These are phyloP conservation scores for Sisymbrium altissimum DNA, from an alignment of 345 rosid genomes.

Conservation along the genomic window DNA sequence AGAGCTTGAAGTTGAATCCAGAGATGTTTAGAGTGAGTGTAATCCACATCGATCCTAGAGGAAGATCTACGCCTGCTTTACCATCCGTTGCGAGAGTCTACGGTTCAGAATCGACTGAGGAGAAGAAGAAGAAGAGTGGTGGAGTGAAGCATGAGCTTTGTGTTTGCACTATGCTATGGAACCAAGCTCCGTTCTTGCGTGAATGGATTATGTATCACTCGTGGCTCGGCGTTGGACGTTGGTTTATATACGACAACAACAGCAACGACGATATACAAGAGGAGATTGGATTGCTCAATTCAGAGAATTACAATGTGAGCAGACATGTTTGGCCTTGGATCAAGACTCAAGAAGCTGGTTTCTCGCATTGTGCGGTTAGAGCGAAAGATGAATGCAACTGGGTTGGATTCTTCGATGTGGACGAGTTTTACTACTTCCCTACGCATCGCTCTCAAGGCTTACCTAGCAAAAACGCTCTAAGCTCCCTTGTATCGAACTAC, in stretches of 20 bases:
- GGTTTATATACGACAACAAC: constrained; percentile 97
- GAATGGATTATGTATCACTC: constrained; percentile 93
- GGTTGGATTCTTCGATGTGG: constrained; percentile 96
- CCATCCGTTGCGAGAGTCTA: constrained; percentile 52
- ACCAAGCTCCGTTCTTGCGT: constrained; percentile 70
- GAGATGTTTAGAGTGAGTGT: constrained; percentile 43
- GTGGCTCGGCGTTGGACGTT: constrained; percentile 88
- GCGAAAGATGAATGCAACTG: constrained; percentile 79
- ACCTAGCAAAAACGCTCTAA: constrained; percentile 54
- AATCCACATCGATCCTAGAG: constrained; percentile 10
- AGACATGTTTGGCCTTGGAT: constrained; percentile 95
- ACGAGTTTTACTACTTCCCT: constrained; percentile 87
- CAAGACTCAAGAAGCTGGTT: constrained; percentile 96
- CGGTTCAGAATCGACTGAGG: constrained; percentile 44
- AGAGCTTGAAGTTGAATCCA: constrained; percentile 45
- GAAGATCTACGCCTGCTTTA: constrained; percentile 25
- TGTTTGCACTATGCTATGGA: constrained; percentile 93
- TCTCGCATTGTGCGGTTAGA: constrained; percentile 83
- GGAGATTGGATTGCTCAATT: constrained; percentile 54
- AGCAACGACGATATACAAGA: constrained; percentile 69
- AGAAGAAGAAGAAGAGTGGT: constrained; percentile 27
- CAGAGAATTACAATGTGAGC: constrained; percentile 58
- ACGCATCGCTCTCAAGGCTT: constrained; percentile 36
- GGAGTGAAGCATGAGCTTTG: constrained; percentile 62
- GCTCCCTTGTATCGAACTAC: constrained; percentile 61